A percentile compares a stretch with the other conserved stretches of the same genome.
Conservation (phyloP, 306 rosid genomes). For the Mimosa bimucronata region DNA sequence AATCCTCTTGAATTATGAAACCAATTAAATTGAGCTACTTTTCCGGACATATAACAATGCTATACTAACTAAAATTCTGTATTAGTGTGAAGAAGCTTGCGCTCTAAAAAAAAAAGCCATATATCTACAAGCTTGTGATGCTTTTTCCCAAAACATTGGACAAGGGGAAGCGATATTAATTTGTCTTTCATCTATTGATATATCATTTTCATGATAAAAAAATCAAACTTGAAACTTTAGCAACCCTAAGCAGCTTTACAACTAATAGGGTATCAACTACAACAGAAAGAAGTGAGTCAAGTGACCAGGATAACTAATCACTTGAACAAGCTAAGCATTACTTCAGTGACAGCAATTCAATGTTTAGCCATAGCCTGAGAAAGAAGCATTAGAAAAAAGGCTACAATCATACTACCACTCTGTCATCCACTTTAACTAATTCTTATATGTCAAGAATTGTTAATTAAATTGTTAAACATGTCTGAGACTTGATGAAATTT, state of each 20-base stretch:
- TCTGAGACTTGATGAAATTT: too few relatives aligned
- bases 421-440: too few relatives aligned
- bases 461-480: too few relatives aligned
- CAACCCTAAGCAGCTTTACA: not conserved
- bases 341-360: slow-evolving; percentile 1
- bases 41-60: not conserved
- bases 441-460: too few relatives aligned
- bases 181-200: not conserved
- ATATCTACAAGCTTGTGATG: not conserved
- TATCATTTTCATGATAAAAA: not conserved
- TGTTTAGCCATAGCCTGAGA: not conserved
- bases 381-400: not conserved
- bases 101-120: too few relatives aligned
- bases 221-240: not conserved
- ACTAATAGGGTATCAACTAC: not conserved
- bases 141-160: not conserved
- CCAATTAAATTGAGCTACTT: slow-evolving; percentile 14
- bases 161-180: not conserved
- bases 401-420: slow-evolving; percentile 5
- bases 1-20: not conserved
- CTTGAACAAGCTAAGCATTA: not conserved
- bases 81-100: too few relatives aligned
- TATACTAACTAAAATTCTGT: not conserved
- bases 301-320: not conserved
- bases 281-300: not conserved